These are phyloP conservation scores for Incumbomyces lentus DNA, from an alignment of 2,329 filamentous ascomycete species.

Conservation along the genomic window DNA sequence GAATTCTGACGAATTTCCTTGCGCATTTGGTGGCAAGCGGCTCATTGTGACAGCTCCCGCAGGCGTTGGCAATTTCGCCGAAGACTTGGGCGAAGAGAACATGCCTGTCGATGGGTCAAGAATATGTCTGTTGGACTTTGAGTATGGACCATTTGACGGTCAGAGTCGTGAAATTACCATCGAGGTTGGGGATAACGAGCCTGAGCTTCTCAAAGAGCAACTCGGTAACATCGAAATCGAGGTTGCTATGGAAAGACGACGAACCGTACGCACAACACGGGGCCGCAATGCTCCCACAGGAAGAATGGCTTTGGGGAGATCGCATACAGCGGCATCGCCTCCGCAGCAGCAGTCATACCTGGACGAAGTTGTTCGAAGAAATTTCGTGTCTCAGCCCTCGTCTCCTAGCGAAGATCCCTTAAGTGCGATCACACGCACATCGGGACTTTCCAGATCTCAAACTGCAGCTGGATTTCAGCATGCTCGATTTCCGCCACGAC, in stretches of 20 bases:
- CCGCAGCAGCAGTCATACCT: conserved; percentile 5
- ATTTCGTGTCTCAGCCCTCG: conserved; percentile 15
- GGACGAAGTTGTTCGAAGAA: conserved; percentile 8
- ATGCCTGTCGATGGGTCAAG: conserved; percentile 71
- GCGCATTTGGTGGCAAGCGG: conserved; percentile 25
- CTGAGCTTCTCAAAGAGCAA: conserved; percentile 63
- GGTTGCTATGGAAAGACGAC: conserved; percentile 65
- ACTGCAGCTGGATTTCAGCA: conserved; percentile 60
- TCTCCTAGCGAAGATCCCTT: conserved; percentile 19
- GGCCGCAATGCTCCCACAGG: conserved; percentile 8
- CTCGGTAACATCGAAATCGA: conserved; percentile 64
- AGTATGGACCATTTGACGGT: conserved; percentile 50
- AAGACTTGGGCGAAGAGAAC: conserved; percentile 56
- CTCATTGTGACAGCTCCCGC: conserved; percentile 65
- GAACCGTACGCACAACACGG: conserved; percentile 39
- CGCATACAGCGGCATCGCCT: conserved; percentile 26
- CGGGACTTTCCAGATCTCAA: conserved; percentile 16
- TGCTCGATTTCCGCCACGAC: conserved; percentile 48
- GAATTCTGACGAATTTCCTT: conserved; percentile 39
- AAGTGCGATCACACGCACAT: conserved; percentile 2
- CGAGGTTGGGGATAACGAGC: conserved; percentile 60
- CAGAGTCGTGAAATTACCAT: conserved; percentile 51
- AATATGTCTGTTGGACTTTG: conserved; percentile 63
- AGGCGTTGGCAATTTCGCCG: conserved; percentile 46
- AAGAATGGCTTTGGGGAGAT: conserved; percentile 27